Conservation (phyloP, 495 filamentous ascomycete species). For the Talaromyces proteolyticus region DNA sequence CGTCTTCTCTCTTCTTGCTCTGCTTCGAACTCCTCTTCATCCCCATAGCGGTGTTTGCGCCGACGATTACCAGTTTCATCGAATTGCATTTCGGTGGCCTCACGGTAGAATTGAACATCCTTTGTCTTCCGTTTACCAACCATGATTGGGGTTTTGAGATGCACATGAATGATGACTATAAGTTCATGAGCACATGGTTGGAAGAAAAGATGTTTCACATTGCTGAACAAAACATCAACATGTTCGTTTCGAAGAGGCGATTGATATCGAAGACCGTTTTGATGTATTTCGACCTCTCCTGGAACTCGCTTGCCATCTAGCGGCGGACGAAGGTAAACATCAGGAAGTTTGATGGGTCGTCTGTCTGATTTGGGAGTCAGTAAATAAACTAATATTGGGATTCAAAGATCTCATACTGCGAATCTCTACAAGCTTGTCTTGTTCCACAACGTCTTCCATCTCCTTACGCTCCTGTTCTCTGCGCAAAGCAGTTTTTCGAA, state of each 20-base stretch:
- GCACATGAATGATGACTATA: slow-evolving; percentile 96
- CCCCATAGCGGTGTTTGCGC: slow-evolving; percentile 95
- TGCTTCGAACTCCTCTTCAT: slow-evolving; percentile 97
- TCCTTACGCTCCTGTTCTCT: slow-evolving; percentile 98
- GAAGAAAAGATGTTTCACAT: slow-evolving; percentile 98
- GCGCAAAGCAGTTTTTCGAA: slow-evolving; percentile 85
- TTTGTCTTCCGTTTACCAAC: slow-evolving; percentile 98
- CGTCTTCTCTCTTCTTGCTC: slow-evolving; percentile 95
- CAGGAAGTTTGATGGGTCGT: slow-evolving; percentile 77
- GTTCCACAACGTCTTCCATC: slow-evolving; percentile 99
- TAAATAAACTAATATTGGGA: slow-evolving; percentile 4
- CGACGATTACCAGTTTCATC: slow-evolving; percentile 98
- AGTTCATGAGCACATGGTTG: slow-evolving; percentile 93
- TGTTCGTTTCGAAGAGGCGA: slow-evolving; percentile 78
- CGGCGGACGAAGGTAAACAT: slow-evolving; percentile 88
- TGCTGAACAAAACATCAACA: slow-evolving; percentile 96
- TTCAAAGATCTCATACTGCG: slow-evolving; percentile 54
- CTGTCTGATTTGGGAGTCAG: slow-evolving; percentile 59
- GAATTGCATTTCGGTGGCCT: slow-evolving; percentile 97
- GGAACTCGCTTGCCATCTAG: slow-evolving; percentile 95
- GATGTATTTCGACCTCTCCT: slow-evolving; percentile 93
- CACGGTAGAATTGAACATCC: slow-evolving; percentile 96
- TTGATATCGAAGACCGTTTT: slow-evolving; percentile 96
- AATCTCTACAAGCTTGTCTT: slow-evolving; percentile 92
- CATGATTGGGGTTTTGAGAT: slow-evolving; percentile 96